These are phyloP conservation scores for Sistotremastrum suecicum DNA, from an alignment of 768 basidiomycete species.

Conservation along the genomic window DNA sequence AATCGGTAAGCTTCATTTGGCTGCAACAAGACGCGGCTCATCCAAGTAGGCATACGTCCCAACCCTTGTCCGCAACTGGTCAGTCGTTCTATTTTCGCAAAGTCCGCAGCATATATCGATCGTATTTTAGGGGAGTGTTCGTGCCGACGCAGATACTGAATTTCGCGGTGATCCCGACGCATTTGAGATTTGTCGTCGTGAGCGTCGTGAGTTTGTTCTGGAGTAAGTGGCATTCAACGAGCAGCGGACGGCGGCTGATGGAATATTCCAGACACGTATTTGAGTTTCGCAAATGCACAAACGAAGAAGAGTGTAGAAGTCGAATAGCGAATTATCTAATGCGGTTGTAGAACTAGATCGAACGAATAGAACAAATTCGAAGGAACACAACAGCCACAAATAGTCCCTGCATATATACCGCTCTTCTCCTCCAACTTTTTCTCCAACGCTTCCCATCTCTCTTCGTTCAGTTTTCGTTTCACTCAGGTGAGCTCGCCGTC, in stretches of 20 bases:
- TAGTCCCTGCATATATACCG: no score
- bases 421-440: no score
- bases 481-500: no score
- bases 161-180: constrained; percentile 62
- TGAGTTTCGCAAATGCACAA: constrained; percentile 40
- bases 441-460: no score
- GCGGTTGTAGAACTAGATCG: no score
- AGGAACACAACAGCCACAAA: no score
- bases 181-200: constrained; percentile 61
- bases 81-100: constrained; percentile 6
- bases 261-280: constrained; percentile 34
- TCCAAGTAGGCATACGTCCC: constrained; percentile 45
- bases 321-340: no score
- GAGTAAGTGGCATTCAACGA: constrained; percentile 37
- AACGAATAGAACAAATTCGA: no score
- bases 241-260: not conserved
- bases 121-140: constrained; percentile 44
- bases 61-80: constrained; percentile 70
- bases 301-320: not conserved
- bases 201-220: constrained; percentile 70
- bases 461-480: no score
- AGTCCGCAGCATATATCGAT: not conserved
- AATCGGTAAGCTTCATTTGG: constrained; percentile 14
- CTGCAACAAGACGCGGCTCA: not conserved
- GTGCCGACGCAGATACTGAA: constrained; percentile 69